Evolutionary conservation across 2,329 filamentous ascomycete species (phyloP), one percentile per base, ranked within the genome.

Genomic region (Aureobasidium mangrovei): DNA sequence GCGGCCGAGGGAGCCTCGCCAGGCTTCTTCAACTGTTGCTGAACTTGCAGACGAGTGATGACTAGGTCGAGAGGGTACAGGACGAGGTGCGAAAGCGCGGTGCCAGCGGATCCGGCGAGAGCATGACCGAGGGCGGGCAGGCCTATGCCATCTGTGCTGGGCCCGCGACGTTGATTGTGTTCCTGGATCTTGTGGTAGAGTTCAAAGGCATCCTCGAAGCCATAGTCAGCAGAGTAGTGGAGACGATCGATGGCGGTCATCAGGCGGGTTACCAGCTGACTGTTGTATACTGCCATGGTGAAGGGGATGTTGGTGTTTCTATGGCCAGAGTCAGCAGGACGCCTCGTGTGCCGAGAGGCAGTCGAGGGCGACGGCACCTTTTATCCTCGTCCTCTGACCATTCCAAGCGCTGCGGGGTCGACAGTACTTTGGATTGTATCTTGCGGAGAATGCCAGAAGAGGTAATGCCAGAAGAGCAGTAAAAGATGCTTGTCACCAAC

Each of bases 41-140:
- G 88, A 3, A 88, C 85, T 70, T 94, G 89, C 44, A 95, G 77
- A 29, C 89, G 81, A 28, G 89, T 90, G 54, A 89, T 85, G 58
- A 93, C 81, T 41, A 94, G 79, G 63, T 88, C 86, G 55, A 95
- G 78, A 1, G 90, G 91, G 66, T 95, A 94, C 4, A 88, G 83
- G 53, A 83, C 71, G 44, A 89, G 77, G 62, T 91, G 91, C 8
- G 89, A 87, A 57, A 91, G 78, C 12, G 87, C 85, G 0, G 88
- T 86, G 35, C 88, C 89, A 0, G 83, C 74, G 4, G 88, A 86
- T 49, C 90, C 90, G 3, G 89, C 89, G 32, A 88, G 69, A 53
- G 88, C 90, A 73, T 95, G 89, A 42, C 88, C 86, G 7, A 95
- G 74, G 33, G 88, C 87, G 47, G 87, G 85, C 4, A 93, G 69